Evolutionary conservation across 148 eudicot genomes (phyloP), one percentile per base, ranked within the genome.

Genomic region (Amaranthus cruentus): DNA sequence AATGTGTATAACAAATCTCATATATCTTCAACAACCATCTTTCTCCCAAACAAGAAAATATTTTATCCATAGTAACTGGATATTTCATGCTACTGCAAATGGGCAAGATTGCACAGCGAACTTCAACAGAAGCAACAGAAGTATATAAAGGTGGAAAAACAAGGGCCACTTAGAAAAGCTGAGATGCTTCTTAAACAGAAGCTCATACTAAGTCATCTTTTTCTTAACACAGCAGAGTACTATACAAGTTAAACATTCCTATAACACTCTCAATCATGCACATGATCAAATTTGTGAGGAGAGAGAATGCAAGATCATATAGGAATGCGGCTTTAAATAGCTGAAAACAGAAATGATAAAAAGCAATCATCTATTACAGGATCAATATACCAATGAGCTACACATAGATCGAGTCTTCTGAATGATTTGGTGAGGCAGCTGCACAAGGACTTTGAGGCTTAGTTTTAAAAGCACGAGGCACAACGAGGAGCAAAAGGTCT

Each of bases 141-240:
- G 71, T 21, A 47, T 42, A 14, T 72, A 21, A 69, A 67, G 73
- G 62, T 65, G 12, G 77, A 55, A n/a, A 76, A 57, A 46, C 84
- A 79, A 76, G 83, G 86, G 75, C 82, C 76, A 60, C 81, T 90
- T 14, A 90, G 86, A 55, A 91, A 90, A 74, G 75, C 78, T 1
- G 94, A 95, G 78, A 75, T 83, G 68, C 77, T 80, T 73, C 84
- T 92, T 78, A 95, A 95, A 80, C 85, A 85, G 81, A 84, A 67
- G 75, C 83, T 88, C 70, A 88, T 90, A 67, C 84, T 81, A 71
- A 87, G 92, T 53, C 90, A 86, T 70, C 61, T 85, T 10, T 86
- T 95, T 62, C 84, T 95, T 14, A 90, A 84, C 84, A 87, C 94
- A 72, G 96, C 97, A 74, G 92, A 92, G 92, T 89, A 14, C 84